phyloP scores from a whole-genome alignment of 192 early-diverging fungal species.

The Podila epigama region DNA sequence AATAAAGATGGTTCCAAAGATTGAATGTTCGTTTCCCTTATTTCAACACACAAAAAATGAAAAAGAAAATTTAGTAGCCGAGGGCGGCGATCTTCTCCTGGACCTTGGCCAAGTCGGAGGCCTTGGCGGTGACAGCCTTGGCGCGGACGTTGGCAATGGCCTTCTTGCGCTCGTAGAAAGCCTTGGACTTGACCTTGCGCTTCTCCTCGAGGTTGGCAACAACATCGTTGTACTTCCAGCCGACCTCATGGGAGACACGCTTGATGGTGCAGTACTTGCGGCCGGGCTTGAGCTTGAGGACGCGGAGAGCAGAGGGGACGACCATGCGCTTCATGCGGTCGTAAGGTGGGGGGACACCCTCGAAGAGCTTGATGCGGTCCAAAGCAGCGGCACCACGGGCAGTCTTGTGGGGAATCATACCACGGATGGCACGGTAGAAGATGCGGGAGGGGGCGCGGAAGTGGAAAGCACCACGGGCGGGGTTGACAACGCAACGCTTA shows the following conservation, averaged over 20 bases:
- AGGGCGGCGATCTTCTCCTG: conserved; percentile 66
- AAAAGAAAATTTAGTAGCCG: conserved; percentile 59
- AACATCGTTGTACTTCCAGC: conserved; percentile 99
- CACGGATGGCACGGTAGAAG: conserved; percentile 97
- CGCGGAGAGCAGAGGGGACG: conserved; percentile 95
- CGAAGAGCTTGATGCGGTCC: conserved; percentile 98
- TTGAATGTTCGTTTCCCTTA: no score
- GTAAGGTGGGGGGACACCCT: conserved; percentile 98
- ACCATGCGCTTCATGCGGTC: conserved; percentile 98
- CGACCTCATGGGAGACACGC: conserved; percentile 94
- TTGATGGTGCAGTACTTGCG: conserved; percentile 98
- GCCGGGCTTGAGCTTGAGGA: conserved; percentile 95
- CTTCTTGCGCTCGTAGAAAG: conserved; percentile 94
- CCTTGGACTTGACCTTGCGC: conserved; percentile 94
- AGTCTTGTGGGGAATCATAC: conserved; percentile 99
- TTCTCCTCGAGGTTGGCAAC: conserved; percentile 97
- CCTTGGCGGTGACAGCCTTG: conserved; percentile 58
- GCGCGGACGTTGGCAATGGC: conserved; percentile 73
- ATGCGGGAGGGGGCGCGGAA: conserved; percentile 97
- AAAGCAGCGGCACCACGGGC: conserved; percentile 96
- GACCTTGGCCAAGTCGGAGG: conserved; percentile 62
- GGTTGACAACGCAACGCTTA: conserved; percentile 99
- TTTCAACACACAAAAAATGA: conserved; percentile 19
- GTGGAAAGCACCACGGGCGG: conserved; percentile 96
- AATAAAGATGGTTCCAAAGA: no score